Evolutionary conservation across 2,329 filamentous ascomycete species (phyloP).

Genomic region (Endothia cerciana): DNA sequence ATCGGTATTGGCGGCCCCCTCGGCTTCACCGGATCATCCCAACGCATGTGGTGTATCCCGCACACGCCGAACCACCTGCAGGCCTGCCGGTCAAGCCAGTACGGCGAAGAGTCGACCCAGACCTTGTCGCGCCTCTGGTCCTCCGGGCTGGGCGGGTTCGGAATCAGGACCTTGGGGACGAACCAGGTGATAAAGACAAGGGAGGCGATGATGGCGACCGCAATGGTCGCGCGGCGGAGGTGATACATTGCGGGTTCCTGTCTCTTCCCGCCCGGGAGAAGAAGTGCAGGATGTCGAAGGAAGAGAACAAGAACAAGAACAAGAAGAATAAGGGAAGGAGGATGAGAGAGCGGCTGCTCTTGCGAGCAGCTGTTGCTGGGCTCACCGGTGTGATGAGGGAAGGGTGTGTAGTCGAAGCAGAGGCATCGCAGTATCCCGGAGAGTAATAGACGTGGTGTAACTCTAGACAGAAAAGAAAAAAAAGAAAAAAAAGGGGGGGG

Average conservation of each 20-base stretch:
- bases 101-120: conserved; percentile 74
- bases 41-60: conserved; percentile 73
- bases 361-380: conserved; percentile 11
- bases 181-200: conserved; percentile 51
- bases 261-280: neutral
- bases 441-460: neutral
- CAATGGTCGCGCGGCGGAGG: conserved; percentile 49
- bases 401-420: neutral
- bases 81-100: conserved; percentile 74
- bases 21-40: conserved; percentile 52
- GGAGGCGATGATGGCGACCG: conserved; percentile 36
- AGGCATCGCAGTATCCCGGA: conserved; percentile 19
- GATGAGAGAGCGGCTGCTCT: neutral
- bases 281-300: neutral
- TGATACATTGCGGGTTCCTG: conserved; percentile 46
- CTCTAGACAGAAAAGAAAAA: neutral
- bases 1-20: conserved; percentile 20
- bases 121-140: conserved; percentile 64
- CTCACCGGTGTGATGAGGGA: conserved; percentile 17
- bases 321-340: neutral
- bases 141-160: conserved; percentile 63
- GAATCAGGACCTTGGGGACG: conserved; percentile 62
- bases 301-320: neutral
- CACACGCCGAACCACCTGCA: conserved; percentile 82
- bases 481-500: neutral